Base-by-base conservation (phyloP, 2,329 filamentous ascomycete species). In the Stagonosporopsis tanaceti region DNA sequence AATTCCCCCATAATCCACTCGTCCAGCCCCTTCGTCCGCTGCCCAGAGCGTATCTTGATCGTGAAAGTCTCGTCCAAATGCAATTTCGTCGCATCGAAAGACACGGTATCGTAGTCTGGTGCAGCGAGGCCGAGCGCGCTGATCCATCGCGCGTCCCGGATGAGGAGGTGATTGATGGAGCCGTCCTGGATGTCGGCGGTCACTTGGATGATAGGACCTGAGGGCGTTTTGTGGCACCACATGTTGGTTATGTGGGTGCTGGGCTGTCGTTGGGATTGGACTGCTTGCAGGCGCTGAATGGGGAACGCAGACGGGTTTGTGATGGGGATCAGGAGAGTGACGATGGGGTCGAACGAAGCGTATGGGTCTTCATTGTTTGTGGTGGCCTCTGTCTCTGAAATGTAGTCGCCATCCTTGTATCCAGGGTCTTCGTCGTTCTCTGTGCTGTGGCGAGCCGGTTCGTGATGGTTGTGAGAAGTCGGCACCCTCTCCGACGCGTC, bases 221-320 rank as follows among this genome's bases (percentile, higher is more conserved):
- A 24, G 0, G 28, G 14, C 15, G 55, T 45, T 17, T 50, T 46
- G 9, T 66, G 60, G 3, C 47, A 14, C 38, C 47, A 55, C 50
- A 66, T 60, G 12, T 37, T 53, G 8, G 34, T 3, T 12, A 68
- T 57, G 15, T 17, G 47, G 0, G 62, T 58, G 8, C 28, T 57
- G 6, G 52, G 62, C 8, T 63, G 61, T 28, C 55, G 53, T 7
- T 62, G 45, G 8, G 61, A 51, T 46, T 63, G 62, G 6, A 66
- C 37, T 37, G 60, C 59, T 24, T 65, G 60, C 5, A 68, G 44
- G 6, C 50, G 59, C 4, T 35, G 14, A 3, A 58, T 17, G 0
- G 63, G 63, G 22, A 66, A 66, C 6, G 35, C 60, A 32, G 51
- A 50, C 1, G 57, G 55, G 17, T 59, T 66, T n/a, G 50, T 59